These are phyloP conservation scores for Isabelozyma heimii DNA, from an alignment of 805 yeast species.

Conservation along the genomic window DNA sequence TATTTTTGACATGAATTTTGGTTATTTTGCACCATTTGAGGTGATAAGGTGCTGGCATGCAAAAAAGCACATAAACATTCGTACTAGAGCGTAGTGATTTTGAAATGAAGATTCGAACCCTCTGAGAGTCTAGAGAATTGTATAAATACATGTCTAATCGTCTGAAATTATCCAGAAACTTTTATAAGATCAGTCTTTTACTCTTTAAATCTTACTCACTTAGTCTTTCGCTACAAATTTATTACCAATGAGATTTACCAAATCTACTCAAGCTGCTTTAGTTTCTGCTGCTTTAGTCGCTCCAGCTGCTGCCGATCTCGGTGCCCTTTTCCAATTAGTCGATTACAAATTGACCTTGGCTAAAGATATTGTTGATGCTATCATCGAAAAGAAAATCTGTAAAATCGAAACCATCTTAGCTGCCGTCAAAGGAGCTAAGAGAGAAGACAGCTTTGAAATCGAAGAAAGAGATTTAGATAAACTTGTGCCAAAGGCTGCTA, in stretches of 20 bases:
- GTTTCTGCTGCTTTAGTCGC: conserved; percentile 1
- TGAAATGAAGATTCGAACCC: neutral
- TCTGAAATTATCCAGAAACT: neutral
- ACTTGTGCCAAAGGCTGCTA: conserved; percentile 17
- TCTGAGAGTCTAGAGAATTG: too few species aligned
- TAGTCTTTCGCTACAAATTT: conserved; percentile 4
- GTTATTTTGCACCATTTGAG: neutral
- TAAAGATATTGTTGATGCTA: neutral
- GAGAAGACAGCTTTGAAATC: neutral
- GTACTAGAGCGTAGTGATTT: too few species aligned
- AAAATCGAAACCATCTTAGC: neutral
- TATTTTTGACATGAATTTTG: too few species aligned
- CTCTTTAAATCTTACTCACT: conserved; percentile 1
- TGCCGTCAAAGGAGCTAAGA: neutral
- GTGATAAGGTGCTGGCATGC: neutral
- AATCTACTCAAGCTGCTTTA: neutral
- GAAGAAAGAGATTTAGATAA: neutral
- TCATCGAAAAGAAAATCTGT: neutral
- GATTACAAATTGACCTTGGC: neutral
- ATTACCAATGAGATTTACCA: conserved; percentile 1
- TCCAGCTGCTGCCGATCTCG: conserved; percentile 1
- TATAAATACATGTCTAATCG: neutral
- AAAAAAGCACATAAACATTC: too few species aligned
- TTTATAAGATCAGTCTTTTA: neutral
- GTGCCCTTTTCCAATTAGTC: neutral